Evolutionary conservation across 2,329 filamentous ascomycete species (phyloP).

Genomic region (Geosmithia putterillii): DNA sequence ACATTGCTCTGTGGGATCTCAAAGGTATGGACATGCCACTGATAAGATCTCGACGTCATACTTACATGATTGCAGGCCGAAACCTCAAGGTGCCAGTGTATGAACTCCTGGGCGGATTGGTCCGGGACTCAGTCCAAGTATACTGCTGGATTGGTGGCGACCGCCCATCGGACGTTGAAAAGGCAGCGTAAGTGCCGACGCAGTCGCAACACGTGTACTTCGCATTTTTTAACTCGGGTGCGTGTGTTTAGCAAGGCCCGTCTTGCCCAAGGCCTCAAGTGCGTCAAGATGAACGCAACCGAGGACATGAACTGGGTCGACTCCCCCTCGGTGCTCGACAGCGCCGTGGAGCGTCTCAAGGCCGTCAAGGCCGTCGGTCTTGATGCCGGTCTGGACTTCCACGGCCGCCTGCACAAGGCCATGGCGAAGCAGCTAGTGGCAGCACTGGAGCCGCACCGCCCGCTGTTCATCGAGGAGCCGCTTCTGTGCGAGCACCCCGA

Average conservation of each 20-base stretch:
- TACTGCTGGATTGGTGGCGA: slow-evolving; percentile 75
- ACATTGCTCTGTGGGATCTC: slow-evolving; percentile 71
- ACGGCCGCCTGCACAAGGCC: slow-evolving; percentile 65
- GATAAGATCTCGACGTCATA: neutral
- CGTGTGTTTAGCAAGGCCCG: slow-evolving; percentile 25
- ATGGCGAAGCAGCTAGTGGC: slow-evolving; percentile 69
- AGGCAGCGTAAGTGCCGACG: slow-evolving; percentile 36
- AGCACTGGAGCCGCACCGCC: slow-evolving; percentile 52
- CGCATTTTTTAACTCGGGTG: neutral
- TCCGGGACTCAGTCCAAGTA: slow-evolving; percentile 57
- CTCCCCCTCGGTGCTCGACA: slow-evolving; percentile 50
- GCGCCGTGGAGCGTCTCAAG: slow-evolving; percentile 54
- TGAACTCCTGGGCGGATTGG: slow-evolving; percentile 62
- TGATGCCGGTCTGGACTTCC: slow-evolving; percentile 66
- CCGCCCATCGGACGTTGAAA: slow-evolving; percentile 52
- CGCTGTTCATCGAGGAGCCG: slow-evolving; percentile 68
- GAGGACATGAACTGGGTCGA: slow-evolving; percentile 68
- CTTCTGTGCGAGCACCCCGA: slow-evolving; percentile 57
- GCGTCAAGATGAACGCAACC: slow-evolving; percentile 71
- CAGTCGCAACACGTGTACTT: neutral
- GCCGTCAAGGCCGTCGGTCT: slow-evolving; percentile 57
- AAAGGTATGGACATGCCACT: slow-evolving; percentile 30
- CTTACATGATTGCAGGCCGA: slow-evolving; percentile 18
- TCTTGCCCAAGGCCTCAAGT: slow-evolving; percentile 48
- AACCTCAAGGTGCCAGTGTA: slow-evolving; percentile 54